These are phyloP conservation scores for Dorcoceras hygrometricum DNA, from an alignment of 257 asterid species.

Conservation along the genomic window DNA sequence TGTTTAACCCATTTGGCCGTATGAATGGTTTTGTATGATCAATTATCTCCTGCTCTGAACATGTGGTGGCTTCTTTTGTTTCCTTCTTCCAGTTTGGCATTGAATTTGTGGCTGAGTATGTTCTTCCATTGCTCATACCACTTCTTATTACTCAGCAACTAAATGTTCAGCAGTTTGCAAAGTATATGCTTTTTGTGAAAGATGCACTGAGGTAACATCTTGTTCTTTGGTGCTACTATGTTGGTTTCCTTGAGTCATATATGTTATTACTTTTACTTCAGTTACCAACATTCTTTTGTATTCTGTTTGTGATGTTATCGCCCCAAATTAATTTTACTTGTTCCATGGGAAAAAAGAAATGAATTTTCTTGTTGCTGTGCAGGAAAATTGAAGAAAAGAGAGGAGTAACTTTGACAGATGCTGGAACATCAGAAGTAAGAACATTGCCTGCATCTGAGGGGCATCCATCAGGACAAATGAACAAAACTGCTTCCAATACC, in stretches of 20 bases:
- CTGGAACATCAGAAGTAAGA: constrained; percentile 58
- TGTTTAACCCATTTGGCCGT: constrained; percentile 13
- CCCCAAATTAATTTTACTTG: no score
- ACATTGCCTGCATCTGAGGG: constrained; percentile 39
- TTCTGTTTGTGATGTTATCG: constrained; percentile 4
- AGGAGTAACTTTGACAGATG: constrained; percentile 76
- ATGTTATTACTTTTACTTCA: not conserved
- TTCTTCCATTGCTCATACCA: constrained; percentile 85
- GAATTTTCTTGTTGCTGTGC: constrained; percentile 19
- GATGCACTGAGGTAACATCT: constrained; percentile 73
- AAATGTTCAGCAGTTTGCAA: constrained; percentile 97
- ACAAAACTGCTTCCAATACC: constrained; percentile 38
- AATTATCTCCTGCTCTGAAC: constrained; percentile 14
- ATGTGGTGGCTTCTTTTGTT: constrained; percentile 24
- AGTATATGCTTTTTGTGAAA: constrained; percentile 88
- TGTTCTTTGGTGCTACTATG: not conserved
- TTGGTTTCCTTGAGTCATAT: not conserved
- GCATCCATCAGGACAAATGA: constrained; percentile 47
- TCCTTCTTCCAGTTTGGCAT: constrained; percentile 67
- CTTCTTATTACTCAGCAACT: constrained; percentile 90
- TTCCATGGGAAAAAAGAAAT: no score
- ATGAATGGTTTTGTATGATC: constrained; percentile 5
- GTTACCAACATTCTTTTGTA: not conserved
- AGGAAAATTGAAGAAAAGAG: constrained; percentile 97
- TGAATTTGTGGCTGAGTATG: constrained; percentile 84